These are phyloP conservation scores for Ilyonectria sp. DNA, from an alignment of 2,329 filamentous ascomycete species.

Conservation along the genomic window DNA sequence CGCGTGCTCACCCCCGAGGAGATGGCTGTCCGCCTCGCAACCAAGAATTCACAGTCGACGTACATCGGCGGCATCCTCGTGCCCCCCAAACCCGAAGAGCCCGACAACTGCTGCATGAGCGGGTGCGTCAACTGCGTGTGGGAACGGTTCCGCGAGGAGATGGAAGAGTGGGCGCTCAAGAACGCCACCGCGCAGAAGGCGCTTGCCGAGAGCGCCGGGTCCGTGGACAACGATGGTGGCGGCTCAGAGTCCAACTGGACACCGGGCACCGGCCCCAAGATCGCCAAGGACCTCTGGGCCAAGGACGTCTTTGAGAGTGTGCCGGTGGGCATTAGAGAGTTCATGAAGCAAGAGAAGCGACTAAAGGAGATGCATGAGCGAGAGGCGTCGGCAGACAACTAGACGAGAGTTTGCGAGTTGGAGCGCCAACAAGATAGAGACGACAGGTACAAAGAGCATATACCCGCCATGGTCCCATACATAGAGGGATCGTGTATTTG, in stretches of 20 bases:
- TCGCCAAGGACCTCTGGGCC: slow-evolving; percentile 69
- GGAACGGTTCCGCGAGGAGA: slow-evolving; percentile 91
- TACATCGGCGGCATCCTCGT: slow-evolving; percentile 85
- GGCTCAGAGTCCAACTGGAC: slow-evolving; percentile 80
- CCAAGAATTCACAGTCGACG: slow-evolving; percentile 71
- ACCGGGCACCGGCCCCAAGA: slow-evolving; percentile 55
- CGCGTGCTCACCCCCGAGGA: slow-evolving; percentile 82
- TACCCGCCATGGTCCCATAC: slow-evolving; percentile 36
- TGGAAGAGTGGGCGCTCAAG: slow-evolving; percentile 87
- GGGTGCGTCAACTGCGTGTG: slow-evolving; percentile 98
- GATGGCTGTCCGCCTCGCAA: slow-evolving; percentile 72
- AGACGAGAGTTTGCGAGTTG: neutral
- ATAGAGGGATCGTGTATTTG: slow-evolving; percentile 23
- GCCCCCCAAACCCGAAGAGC: slow-evolving; percentile 88
- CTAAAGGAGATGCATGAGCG: slow-evolving; percentile 81
- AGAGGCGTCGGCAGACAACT: slow-evolving; percentile 66
- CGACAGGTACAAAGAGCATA: slow-evolving; percentile 33
- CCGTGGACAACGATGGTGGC: slow-evolving; percentile 86
- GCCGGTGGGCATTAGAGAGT: slow-evolving; percentile 93
- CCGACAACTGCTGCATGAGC: slow-evolving; percentile 99
- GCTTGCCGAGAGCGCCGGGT: slow-evolving; percentile 59
- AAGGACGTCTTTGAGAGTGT: slow-evolving; percentile 84
- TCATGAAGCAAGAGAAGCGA: slow-evolving; percentile 97
- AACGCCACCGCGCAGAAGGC: slow-evolving; percentile 74
- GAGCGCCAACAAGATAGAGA: neutral